phyloP scores from a whole-genome alignment of 805 yeast species.

The Torulaspora microellipsoides region DNA sequence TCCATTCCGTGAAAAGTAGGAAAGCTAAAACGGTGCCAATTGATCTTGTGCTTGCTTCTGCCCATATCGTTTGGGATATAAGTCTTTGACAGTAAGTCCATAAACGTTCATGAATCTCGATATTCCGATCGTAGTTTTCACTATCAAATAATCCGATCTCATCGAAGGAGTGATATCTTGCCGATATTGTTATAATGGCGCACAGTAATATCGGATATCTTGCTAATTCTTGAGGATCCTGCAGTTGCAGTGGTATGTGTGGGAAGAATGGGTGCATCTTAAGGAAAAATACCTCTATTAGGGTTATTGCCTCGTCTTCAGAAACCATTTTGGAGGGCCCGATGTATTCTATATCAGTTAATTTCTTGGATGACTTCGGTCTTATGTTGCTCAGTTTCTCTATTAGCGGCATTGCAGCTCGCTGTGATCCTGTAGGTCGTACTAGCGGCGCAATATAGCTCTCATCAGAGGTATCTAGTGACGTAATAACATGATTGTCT shows the following conservation, averaged over 20 bases:
- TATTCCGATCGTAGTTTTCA: constrained; percentile 40
- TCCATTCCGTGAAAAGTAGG: constrained; percentile 87
- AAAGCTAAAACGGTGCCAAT: constrained; percentile 85
- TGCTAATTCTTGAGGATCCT: constrained; percentile 58
- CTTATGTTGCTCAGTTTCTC: constrained; percentile 31
- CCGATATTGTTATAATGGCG: constrained; percentile 72
- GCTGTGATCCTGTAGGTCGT: constrained; percentile 21
- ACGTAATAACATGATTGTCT: not conserved
- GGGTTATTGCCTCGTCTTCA: constrained; percentile 53
- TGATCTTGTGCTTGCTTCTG: constrained; percentile 82
- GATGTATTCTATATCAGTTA: constrained; percentile 63
- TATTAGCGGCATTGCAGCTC: constrained; percentile 31
- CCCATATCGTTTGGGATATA: constrained; percentile 88
- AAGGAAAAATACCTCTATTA: constrained; percentile 59
- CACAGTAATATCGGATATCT: constrained; percentile 78
- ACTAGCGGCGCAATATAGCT: constrained; percentile 26
- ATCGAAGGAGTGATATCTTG: constrained; percentile 66
- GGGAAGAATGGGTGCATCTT: constrained; percentile 91
- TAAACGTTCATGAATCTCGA: constrained; percentile 68
- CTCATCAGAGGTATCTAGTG: constrained; percentile 15
- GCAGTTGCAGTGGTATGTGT: constrained; percentile 70
- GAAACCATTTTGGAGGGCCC: constrained; percentile 48
- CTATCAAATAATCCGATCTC: constrained; percentile 34
- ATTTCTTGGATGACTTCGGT: constrained; percentile 35
- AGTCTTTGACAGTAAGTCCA: constrained; percentile 83